Base-by-base conservation (phyloP, 257 asterid species). In the Ilex asprella region DNA sequence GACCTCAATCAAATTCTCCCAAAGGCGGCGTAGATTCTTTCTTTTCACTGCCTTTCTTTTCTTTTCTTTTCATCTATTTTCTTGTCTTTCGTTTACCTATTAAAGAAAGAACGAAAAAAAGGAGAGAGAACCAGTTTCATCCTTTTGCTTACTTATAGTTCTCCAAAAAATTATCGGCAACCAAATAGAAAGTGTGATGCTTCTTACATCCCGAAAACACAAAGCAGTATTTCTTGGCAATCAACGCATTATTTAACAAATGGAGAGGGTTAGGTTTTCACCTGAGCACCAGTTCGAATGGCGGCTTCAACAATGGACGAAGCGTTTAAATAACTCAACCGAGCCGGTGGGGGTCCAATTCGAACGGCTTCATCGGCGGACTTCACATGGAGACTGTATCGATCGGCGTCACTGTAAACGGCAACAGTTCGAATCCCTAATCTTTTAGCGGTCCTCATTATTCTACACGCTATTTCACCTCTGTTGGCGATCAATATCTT, bases 391-490 rank as follows among this genome's bases (percentile, higher is more conserved):
- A 92, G 77, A 65, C 95, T 82, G 55, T 80, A 67, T 72, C 80
- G 78, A 70, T 89, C 99, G 21, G 95, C 99, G 58, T 92, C 97
- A 63, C 98, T 92, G 62, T 78, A 92, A 62, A 92, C 86, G 12
- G 97, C 97, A 11, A 93, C 99, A 0, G 99, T 79, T 60, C 73
- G 94, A 64, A 93, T 85, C 61, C 99, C 97, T 51, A 93, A 69
- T 15, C 87, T 63, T 76, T 81, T 86, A 31, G 97, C 98, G 2
- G 97, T 89, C 11, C 76, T 77, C 62, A 89, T 86, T 10, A 92
- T 80, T 76, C 98, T 76, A 81, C 98, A 92, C 15, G 98, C 97
- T 47, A 92, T 92, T 82, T 92, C 98, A 59, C 98, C 98, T 74
- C 98, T 72, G 58, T 93, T 93, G 0, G 97, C 99, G 41, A 93